These are phyloP conservation scores for Coccomyxa sp. DNA, from an alignment of 139 green algal species.

Conservation along the genomic window DNA sequence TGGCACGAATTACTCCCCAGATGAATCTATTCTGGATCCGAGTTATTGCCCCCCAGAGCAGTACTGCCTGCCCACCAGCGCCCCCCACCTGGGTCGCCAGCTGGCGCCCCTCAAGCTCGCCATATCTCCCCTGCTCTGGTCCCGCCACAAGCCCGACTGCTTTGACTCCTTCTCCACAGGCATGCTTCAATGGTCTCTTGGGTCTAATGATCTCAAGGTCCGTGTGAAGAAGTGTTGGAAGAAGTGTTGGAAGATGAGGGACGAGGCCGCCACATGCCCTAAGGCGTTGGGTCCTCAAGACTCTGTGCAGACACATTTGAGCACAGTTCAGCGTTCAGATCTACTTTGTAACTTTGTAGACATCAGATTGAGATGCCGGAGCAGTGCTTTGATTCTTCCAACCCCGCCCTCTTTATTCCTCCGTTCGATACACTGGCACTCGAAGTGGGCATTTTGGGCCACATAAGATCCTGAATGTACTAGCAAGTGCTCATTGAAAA, in stretches of 20 bases:
- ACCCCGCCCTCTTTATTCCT: too few relatives aligned
- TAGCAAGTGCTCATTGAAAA: too few relatives aligned
- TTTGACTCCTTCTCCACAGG: constrained; percentile 83
- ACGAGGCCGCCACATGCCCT: neutral
- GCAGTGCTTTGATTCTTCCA: too few relatives aligned
- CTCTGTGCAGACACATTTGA: too few relatives aligned
- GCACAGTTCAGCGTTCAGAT: too few relatives aligned
- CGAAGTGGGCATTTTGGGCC: too few relatives aligned
- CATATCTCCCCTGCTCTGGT: constrained; percentile 83
- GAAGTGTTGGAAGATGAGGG: neutral
- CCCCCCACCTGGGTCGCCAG: constrained; percentile 48
- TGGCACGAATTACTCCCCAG: constrained; percentile 86
- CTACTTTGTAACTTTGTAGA: too few relatives aligned
- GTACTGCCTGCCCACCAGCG: constrained; percentile 76
- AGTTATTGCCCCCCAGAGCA: constrained; percentile 86
- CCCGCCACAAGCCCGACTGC: constrained; percentile 74
- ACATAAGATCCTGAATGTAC: too few relatives aligned
- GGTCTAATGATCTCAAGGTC: neutral
- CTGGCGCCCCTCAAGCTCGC: constrained; percentile 36
- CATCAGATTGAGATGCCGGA: too few relatives aligned
- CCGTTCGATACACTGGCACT: too few relatives aligned
- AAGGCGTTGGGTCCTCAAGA: too few relatives aligned
- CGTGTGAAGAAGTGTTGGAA: neutral
- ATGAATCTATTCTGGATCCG: constrained; percentile 85
- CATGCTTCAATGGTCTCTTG: neutral